A percentile compares a stretch with the other conserved stretches of the same genome.
Conservation (phyloP, 331 rosid species). For the Quercus tomentella region DNA sequence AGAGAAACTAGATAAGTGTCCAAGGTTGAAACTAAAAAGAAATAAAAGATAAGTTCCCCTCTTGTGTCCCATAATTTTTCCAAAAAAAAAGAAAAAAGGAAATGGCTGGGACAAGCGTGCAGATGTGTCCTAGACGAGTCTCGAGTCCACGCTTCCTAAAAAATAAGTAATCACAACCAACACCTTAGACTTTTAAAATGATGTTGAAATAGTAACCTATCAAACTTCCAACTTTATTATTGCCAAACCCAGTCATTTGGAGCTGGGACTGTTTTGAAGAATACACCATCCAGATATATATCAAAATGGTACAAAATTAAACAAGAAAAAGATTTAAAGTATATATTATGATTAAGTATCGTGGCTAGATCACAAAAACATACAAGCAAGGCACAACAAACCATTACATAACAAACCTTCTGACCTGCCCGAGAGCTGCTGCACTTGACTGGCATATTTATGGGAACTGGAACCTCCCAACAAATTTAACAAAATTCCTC, state of each 20-base stretch:
- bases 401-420: slow-evolving; percentile 38
- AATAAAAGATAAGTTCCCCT: no score
- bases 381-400: slow-evolving; percentile 39
- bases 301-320: slow-evolving; percentile 17
- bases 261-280: slow-evolving; percentile 14
- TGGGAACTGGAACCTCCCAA: slow-evolving; percentile 26
- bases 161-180: not conserved
- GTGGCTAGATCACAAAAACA: slow-evolving; percentile 36
- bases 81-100: no score
- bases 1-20: no score
- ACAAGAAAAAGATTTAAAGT: not conserved
- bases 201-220: not conserved
- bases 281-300: slow-evolving; percentile 7
- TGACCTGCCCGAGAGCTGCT: slow-evolving; percentile 23
- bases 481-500: slow-evolving; percentile 33
- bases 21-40: no score
- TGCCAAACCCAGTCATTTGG: slow-evolving; percentile 10
- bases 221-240: slow-evolving; percentile 5
- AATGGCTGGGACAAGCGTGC: no score
- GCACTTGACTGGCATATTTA: slow-evolving; percentile 25
- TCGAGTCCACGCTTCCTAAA: no score
- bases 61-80: no score
- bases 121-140: no score
- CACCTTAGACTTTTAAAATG: not conserved
- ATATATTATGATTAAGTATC: slow-evolving; percentile 32